These are phyloP conservation scores for Cyberlindnera petersonii DNA, from an alignment of 805 yeast species.

Conservation along the genomic window DNA sequence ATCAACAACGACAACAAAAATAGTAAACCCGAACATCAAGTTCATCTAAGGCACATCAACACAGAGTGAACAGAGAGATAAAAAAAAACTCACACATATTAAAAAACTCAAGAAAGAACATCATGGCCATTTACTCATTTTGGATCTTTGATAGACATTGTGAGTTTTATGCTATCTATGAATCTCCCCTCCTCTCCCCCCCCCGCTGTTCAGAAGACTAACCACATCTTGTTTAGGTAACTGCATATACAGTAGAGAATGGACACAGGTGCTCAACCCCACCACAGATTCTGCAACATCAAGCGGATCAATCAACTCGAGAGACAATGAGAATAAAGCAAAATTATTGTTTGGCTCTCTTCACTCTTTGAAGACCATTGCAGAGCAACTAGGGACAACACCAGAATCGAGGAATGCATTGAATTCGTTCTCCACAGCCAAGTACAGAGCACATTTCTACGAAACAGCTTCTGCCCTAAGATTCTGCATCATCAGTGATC, in stretches of 20 bases:
- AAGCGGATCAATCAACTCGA: slow-evolving; percentile 43
- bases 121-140: slow-evolving; percentile 73
- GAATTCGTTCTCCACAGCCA: slow-evolving; percentile 62
- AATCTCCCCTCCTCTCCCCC: background rate
- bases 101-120: no score
- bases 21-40: no score
- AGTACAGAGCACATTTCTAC: slow-evolving; percentile 72
- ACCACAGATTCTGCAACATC: slow-evolving; percentile 7
- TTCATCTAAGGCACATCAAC: no score
- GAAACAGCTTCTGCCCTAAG: slow-evolving; percentile 79
- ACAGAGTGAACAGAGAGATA: no score
- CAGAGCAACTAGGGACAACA: slow-evolving; percentile 47
- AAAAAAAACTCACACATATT: no score
- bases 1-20: no score
- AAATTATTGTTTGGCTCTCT: slow-evolving; percentile 83
- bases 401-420: slow-evolving; percentile 34
- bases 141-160: slow-evolving; percentile 93
- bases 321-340: slow-evolving; percentile 64
- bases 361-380: slow-evolving; percentile 72
- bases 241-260: slow-evolving; percentile 80
- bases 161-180: slow-evolving; percentile 28
- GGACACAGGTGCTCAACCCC: slow-evolving; percentile 36
- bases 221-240: slow-evolving; percentile 37
- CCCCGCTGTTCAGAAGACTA: background rate
- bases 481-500: slow-evolving; percentile 71